Evolutionary conservation across 345 rosid species (phyloP), one percentile per base, ranked within the genome.

Genomic region (Psidium guajava): DNA sequence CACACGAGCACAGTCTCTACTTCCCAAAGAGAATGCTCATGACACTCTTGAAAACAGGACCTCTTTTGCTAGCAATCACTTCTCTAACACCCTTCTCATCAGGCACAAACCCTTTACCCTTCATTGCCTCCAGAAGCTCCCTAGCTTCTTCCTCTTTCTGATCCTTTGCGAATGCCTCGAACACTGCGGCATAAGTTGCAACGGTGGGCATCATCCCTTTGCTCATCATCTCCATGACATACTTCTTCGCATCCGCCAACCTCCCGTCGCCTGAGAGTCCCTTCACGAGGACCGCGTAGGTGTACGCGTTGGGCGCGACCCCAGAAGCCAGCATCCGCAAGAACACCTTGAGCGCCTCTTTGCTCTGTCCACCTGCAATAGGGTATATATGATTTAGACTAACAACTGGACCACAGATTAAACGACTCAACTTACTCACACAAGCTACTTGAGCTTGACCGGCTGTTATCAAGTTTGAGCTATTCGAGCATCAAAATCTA

Each of bases 291-390:
- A 95, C 93, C 0, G 90, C 50, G 18, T 93, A 96, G 22, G 98
- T 92, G 82, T 95, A 95, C 3, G 95, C 97, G 83, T 94, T 95
- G 6, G 98, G 98, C 22, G 83, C 88, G 13, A 94, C 94, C 3
- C 98, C 98, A 2, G 90, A 92, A 3, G 92, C 90, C 82, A 94
- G 89, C 97, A 96, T 95, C 27, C 96, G 90, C 90, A 90, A 11
- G 85, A 91, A 93, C 22, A 91, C 94, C 88, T 89, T 92, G 51
- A 91, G 90, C 50, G 94, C 93, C 57, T 93, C 94, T 82, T 94
- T 95, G 36, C 92, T 59, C 85, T 91, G 95, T 14, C 88, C 85
- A 15, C 84, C 87, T 84, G 54, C 44, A 75, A 28, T 28, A 49
- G 54, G 54, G 49, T 36, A 50, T 4, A 22, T 27, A 28, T 5